A percentile compares a stretch with the other conserved stretches of the same genome.
Evolutionary conservation across 2,329 filamentous ascomycete genomes (phyloP).

Genomic region (Phaeosphaeriaceae sp.): DNA sequence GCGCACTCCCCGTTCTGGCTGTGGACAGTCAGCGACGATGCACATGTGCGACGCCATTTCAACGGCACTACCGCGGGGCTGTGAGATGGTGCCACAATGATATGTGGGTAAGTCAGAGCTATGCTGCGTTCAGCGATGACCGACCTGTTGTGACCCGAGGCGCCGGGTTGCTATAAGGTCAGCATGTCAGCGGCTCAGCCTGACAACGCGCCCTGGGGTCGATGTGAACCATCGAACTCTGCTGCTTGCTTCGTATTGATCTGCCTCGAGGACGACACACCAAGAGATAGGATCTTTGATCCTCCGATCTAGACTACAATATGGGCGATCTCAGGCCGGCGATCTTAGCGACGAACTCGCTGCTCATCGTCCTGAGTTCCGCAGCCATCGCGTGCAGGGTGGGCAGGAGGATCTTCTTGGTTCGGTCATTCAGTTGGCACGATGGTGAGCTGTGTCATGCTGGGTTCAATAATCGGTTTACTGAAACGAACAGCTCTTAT

Average conservation of each 20-base stretch:
- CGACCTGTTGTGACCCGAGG: conserved; percentile 5
- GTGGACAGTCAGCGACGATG: background rate
- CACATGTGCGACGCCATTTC: conserved; percentile 1
- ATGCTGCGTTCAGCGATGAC: conserved; percentile 1
- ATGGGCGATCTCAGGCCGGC: conserved; percentile 17
- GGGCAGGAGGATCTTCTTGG: conserved; percentile 27
- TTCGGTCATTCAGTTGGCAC: conserved; percentile 33
- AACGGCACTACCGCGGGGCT: conserved; percentile 1
- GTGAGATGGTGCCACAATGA: background rate
- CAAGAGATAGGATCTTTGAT: background rate
- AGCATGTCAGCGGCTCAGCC: conserved; percentile 1
- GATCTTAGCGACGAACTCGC: conserved; percentile 32
- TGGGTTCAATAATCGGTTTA: background rate
- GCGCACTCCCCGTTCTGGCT: background rate
- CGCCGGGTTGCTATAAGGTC: conserved; percentile 3
- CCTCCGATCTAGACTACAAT: background rate
- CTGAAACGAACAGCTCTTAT: conserved; percentile 29
- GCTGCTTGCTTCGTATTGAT: background rate
- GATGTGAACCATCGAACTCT: background rate
- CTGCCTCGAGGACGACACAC: background rate
- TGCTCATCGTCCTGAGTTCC: conserved; percentile 32
- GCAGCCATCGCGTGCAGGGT: conserved; percentile 30
- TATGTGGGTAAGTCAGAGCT: background rate
- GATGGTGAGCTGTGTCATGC: conserved; percentile 25
- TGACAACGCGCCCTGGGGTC: conserved; percentile 1